Evolutionary conservation across 2,329 filamentous ascomycete genomes (phyloP), one percentile per base, ranked within the genome.

Genomic region (Knufia petricola): DNA sequence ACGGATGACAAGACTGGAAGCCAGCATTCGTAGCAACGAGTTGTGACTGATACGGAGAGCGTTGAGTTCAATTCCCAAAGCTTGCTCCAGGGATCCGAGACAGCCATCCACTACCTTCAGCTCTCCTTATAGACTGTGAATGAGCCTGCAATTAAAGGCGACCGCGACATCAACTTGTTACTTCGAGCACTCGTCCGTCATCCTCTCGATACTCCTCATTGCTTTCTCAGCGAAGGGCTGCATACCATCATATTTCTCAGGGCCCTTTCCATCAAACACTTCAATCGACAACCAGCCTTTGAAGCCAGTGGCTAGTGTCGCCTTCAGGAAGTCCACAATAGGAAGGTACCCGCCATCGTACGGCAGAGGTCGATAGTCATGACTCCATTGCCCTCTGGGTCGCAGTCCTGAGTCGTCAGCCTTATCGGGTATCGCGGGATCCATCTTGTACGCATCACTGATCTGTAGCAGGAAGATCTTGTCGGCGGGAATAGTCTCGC

Each of bases 401-500:
- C 79, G 64, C 37, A 81, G 57, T 0, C 79, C 81, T 4, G 68
- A 64, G 20, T 74, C 66, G 28, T 77, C 70, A 0, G 62, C 58
- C 38, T 74, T 63, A 3, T 70, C 66, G 19, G 70, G 63, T 3
- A 88, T 60, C 0, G 82, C 79, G 3, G 70, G 65, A 0, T 70
- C 66, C 31, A 79, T 73, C 56, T 74, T 78, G 60, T 87, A 88
- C 0, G 80, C 85, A 61, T 90, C 85, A 2, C 77, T 83, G 46
- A 89, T 81, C 61, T 89, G 85, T 2, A 89, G 62, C 0, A 88
- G 67, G 60, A 77, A 88, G 32, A 89, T 86, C 67, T 84, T 87
- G 1, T 84, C 78, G 0, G 73, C 65, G 0, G 83, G 81, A 0
- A 89, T 64, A 0, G 74, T 78, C 1, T 58, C 60, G 0, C 70